Conservation (phyloP, 169 alveolate species). For the Perkinsus olseni region DNA sequence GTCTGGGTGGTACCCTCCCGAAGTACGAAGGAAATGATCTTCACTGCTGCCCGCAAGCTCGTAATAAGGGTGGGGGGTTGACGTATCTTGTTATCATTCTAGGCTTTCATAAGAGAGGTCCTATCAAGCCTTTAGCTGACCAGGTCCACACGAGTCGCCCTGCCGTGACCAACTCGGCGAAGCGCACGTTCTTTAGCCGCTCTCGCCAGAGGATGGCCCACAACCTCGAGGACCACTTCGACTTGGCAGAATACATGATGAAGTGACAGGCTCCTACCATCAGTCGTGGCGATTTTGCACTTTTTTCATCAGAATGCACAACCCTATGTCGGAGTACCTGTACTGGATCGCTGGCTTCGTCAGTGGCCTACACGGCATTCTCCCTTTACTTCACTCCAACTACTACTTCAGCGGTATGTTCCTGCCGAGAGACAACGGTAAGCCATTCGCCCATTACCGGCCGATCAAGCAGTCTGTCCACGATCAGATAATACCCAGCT, state of each 20-base stretch:
- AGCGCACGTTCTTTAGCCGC: background rate
- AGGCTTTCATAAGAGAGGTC: background rate
- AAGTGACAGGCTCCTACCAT: background rate
- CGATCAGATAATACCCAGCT: background rate
- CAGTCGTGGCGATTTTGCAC: background rate
- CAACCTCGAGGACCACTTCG: background rate
- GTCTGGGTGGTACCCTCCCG: too few relatives aligned
- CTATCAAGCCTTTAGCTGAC: background rate
- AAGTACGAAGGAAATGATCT: background rate
- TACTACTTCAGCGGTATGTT: background rate
- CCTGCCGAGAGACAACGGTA: background rate
- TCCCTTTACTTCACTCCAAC: background rate
- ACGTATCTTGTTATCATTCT: too few relatives aligned
- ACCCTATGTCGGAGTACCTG: background rate
- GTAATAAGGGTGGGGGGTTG: background rate
- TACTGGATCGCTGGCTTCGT: background rate
- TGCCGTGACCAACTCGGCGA: background rate
- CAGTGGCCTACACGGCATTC: background rate
- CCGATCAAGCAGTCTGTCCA: background rate
- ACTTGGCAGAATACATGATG: background rate
- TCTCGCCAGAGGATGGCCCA: conserved; percentile 1
- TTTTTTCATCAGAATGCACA: background rate
- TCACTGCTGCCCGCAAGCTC: background rate
- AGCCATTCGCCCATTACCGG: background rate
- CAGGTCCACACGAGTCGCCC: background rate